Conservation (phyloP, 208 protist genomes). For the Trypanosoma mega region DNA sequence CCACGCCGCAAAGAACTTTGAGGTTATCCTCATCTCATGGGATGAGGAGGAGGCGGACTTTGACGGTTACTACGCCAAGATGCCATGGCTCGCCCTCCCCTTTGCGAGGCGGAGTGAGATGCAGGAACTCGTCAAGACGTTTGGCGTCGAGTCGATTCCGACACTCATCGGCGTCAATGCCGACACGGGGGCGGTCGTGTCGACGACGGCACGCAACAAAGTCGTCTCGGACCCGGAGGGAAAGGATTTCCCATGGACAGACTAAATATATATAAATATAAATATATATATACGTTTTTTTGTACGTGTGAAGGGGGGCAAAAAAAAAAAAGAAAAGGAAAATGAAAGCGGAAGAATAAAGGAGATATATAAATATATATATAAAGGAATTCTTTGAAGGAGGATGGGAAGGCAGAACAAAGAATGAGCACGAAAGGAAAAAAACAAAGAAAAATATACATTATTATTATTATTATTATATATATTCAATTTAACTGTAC, state of each 20-base stretch:
- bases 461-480: constrained; percentile 3
- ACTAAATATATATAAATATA: constrained; percentile 26
- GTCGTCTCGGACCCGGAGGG: constrained; percentile 71
- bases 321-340: constrained; percentile 7
- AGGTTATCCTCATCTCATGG: constrained; percentile 80
- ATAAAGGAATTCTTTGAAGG: neutral
- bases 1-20: constrained; percentile 77
- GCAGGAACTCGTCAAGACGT: constrained; percentile 51
- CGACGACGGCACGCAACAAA: constrained; percentile 48
- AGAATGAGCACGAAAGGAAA: neutral
- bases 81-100: constrained; percentile 79
- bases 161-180: constrained; percentile 75
- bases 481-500: no score
- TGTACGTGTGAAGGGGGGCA: constrained; percentile 1
- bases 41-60: constrained; percentile 80
- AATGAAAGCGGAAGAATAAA: constrained; percentile 6
- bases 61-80: constrained; percentile 72
- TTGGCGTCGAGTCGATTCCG: constrained; percentile 76
- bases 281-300: constrained; percentile 23
- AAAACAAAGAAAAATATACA: constrained; percentile 2
- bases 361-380: constrained; percentile 4
- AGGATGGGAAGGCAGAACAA: neutral
- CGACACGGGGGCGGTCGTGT: constrained; percentile 70
- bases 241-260: constrained; percentile 63
- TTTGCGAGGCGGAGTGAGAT: constrained; percentile 46